Base-by-base conservation (phyloP, 371 early-diverging fungal species). In the Mucor irregularis region DNA sequence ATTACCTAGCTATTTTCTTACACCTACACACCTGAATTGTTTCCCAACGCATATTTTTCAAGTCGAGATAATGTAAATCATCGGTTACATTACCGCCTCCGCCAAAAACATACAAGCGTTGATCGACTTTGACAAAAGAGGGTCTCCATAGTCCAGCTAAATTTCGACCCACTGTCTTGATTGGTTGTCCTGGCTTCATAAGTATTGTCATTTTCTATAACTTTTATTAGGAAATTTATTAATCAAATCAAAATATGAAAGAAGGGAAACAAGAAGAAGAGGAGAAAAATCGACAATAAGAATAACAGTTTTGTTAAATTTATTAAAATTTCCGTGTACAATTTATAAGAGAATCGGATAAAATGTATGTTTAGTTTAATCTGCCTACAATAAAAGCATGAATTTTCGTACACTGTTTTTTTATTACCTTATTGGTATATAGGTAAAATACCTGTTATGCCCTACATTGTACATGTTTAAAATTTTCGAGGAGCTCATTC, bases 41-140 rank as follows among this genome's bases (percentile, higher is more conserved):
- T 44, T 68, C 64, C 76, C 76, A 76, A 6, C 56, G 58, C 71
- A 72, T 69, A 16, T 53, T 62, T 40, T 53, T 55, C 14, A 84
- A 56, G 64, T 84, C 77, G 29, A 84, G 76, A 11, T 69, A 77
- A 54, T 79, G 80, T 24, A 84, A 63, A 53, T 82, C 75, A 31
- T 80, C 78, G 8, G 81, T 81, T 13, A 78, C 80, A 64, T 81
- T 74, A n/a, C 82, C 82, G 5, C 82, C 85, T 14, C 82, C 85
- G 16, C 85, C 82, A 72, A 78, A 82, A 5, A 77, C 72, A 49
- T 74, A 84, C 7, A 84, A 61, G 30, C 72, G 68, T 54, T 82
- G 74, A 53, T 80, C 69, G 17, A 76, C 78, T 35, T 79, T 74
- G 9, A 81, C 79, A 59, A 84, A 82, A 3, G 82, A 80, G 1